Conservation (phyloP, 2,329 filamentous ascomycete genomes). For the Apiospora pterosperma region DNA sequence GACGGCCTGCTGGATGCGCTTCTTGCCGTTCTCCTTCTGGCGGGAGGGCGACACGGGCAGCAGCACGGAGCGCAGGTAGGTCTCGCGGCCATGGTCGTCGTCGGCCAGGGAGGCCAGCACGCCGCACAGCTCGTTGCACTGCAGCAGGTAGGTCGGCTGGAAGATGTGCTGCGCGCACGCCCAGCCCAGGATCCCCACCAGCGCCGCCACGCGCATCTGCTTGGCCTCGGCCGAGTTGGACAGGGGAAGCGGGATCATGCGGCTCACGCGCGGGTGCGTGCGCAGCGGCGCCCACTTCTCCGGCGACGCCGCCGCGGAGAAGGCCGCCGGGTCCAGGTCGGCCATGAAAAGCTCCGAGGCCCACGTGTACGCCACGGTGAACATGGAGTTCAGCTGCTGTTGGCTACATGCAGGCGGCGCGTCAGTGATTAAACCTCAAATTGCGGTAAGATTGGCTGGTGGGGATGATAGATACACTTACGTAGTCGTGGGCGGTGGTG, state of each 20-base stretch:
- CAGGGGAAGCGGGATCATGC: conserved; percentile 23
- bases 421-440: not conserved
- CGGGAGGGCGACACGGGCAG: not conserved
- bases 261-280: conserved; percentile 7
- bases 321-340: conserved; percentile 4
- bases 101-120: not conserved
- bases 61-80: not conserved
- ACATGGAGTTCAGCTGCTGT: conserved; percentile 7
- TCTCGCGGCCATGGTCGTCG: conserved; percentile 1
- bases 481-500: conserved; percentile 4
- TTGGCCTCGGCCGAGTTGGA: conserved; percentile 28
- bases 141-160: conserved; percentile 26
- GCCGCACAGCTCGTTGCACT: not conserved
- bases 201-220: conserved; percentile 27
- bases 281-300: conserved; percentile 7
- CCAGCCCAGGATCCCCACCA: conserved; percentile 23
- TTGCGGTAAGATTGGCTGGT: not conserved
- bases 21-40: conserved; percentile 1
- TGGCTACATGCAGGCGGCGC: not conserved
- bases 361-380: conserved; percentile 3
- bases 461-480: not conserved
- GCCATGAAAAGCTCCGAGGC: conserved; percentile 2
- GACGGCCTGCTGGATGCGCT: not conserved
- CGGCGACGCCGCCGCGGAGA: not conserved
- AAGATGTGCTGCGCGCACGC: conserved; percentile 28